Evolutionary conservation across 345 rosid species (phyloP), one percentile per base, ranked within the genome.

Genomic region (Linum trigynum): DNA sequence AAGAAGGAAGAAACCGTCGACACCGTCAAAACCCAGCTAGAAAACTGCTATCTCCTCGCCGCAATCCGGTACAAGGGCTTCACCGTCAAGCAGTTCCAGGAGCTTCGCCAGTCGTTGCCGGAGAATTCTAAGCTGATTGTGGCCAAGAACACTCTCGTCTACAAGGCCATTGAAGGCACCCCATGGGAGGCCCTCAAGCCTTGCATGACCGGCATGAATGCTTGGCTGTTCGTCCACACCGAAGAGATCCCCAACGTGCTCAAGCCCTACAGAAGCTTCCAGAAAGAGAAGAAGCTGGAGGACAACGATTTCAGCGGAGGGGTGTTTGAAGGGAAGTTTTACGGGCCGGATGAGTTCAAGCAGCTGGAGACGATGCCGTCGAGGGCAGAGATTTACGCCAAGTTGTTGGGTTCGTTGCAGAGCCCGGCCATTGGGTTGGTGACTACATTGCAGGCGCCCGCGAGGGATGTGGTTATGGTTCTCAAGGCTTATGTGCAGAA

Each of bases 151-250:
- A 88, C 90, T 6, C 65, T 94, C 15, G 99, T 94, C 45, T 74
- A 67, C 64, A 94, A 94, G 57, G 99, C 99, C 41, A 79, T 94
- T 42, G 96, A 90, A 65, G 97, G 96, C 9, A 94, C 98, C 10
- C 79, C 74, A 4, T 90, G 91, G 90, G 92, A 86, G 67, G 89
- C 80, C 56, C 75, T 94, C 40, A 81, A 86, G 77, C 95, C 99
- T 3, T 92, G 97, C 68, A 92, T 92, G 99, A 88, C 71, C 59
- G 99, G 99, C 9, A 94, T 90, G 99, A 90, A 90, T 50, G 97
- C 84, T 38, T 94, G 96, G 95, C 85, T 90, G 36, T 94, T 94
- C 56, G 97, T 90, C 7, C 99, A 88, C 64, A 79, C 72, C 6
- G 99, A 94, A 69, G 99, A 90, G 69, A 88, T 94, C 45, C 97